Evolutionary conservation across 441 rosid species (phyloP).

Genomic region (Theobroma grandiflorum): DNA sequence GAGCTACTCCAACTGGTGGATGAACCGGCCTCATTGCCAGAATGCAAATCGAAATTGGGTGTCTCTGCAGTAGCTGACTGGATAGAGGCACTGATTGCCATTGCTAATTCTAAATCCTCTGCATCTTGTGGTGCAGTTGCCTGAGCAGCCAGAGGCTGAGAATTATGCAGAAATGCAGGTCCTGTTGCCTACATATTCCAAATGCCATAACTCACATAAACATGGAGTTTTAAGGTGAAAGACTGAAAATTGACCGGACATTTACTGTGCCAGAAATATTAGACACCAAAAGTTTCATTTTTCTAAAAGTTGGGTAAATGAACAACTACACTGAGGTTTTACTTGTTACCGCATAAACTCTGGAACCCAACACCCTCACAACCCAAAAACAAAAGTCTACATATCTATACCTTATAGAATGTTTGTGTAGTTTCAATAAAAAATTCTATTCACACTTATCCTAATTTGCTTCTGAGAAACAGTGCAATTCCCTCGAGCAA

Average conservation of each 20-base stretch:
- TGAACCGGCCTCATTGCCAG: slow-evolving; percentile 47
- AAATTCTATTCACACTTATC: not conserved
- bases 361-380: not conserved
- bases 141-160: slow-evolving; percentile 41
- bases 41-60: slow-evolving; percentile 41
- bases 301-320: not conserved
- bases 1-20: slow-evolving; percentile 46
- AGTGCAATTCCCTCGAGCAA: not conserved
- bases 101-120: slow-evolving; percentile 70
- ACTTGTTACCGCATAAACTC: not conserved
- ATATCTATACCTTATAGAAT: not conserved
- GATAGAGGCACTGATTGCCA: slow-evolving; percentile 80
- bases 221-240: not conserved
- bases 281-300: not conserved
- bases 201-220: slow-evolving; percentile 10
- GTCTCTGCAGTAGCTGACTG: slow-evolving; percentile 57
- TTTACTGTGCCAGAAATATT: not conserved
- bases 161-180: slow-evolving; percentile 65
- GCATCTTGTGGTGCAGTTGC: slow-evolving; percentile 73
- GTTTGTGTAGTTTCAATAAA: not conserved
- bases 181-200: slow-evolving; percentile 57
- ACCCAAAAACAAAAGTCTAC: not conserved
- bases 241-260: not conserved
- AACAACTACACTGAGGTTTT: not conserved
- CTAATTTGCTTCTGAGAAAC: not conserved